A percentile compares a stretch with the other conserved stretches of the same genome.
Conservation (phyloP, 768 basidiomycete genomes). For the Lentinula boryana region DNA sequence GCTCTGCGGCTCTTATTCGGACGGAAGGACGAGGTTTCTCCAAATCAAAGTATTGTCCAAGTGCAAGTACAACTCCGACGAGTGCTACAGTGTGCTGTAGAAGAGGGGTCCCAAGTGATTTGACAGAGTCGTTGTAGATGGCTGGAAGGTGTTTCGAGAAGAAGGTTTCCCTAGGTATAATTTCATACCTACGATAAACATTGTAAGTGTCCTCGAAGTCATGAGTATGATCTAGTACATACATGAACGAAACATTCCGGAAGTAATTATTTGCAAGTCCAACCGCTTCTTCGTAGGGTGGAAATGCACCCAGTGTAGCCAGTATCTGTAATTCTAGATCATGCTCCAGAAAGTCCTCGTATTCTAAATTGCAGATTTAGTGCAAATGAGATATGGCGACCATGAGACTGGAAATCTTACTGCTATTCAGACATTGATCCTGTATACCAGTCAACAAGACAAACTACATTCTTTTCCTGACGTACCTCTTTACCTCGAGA, state of each 20-base stretch:
- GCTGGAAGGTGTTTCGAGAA: constrained; percentile 15
- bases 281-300: constrained; percentile 14
- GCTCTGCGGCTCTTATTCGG: constrained; percentile 7
- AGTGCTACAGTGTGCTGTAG: constrained; percentile 14
- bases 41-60: constrained; percentile 17
- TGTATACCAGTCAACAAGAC: background rate
- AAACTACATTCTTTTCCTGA: background rate
- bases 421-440: background rate
- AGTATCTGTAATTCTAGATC: constrained; percentile 9
- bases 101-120: constrained; percentile 5
- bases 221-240: background rate
- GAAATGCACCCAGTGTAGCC: constrained; percentile 11
- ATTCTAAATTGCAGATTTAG: background rate
- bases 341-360: background rate
- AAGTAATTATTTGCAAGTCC: constrained; percentile 14
- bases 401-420: background rate
- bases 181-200: constrained; percentile 12
- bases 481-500: background rate
- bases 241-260: constrained; percentile 15
- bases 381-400: background rate
- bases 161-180: constrained; percentile 15
- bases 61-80: constrained; percentile 12
- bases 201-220: background rate
- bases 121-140: constrained; percentile 9
- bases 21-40: constrained; percentile 8